Conservation (phyloP, 2,329 filamentous ascomycete species). For the Aspergillus viridinutans region DNA sequence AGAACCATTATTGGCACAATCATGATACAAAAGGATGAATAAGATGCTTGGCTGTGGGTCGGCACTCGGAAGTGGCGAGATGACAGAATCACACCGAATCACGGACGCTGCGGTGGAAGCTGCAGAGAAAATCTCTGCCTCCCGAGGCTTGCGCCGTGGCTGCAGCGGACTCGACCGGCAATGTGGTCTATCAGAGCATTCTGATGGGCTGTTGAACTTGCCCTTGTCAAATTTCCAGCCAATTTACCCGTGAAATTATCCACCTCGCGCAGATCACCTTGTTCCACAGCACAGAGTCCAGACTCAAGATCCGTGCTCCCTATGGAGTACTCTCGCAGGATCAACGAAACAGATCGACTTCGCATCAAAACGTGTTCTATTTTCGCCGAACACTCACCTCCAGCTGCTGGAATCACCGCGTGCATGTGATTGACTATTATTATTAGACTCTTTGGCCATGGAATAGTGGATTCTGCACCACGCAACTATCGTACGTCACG, state of each 20-base stretch:
- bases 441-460: background rate
- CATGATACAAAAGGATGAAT: background rate
- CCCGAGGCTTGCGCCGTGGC: background rate
- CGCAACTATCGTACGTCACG: background rate
- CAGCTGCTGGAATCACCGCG: too few species aligned
- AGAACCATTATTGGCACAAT: background rate
- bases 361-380: background rate
- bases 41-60: background rate
- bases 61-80: background rate
- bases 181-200: background rate
- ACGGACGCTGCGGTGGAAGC: background rate
- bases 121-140: background rate
- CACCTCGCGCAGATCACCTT: too few species aligned
- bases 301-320: background rate
- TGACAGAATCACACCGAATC: background rate
- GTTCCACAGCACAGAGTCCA: background rate
- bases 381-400: background rate
- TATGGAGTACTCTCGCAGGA: too few species aligned
- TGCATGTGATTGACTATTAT: background rate
- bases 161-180: background rate
- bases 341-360: background rate
- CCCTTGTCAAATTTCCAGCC: too few species aligned
- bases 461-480: background rate
- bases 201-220: background rate
- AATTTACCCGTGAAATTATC: background rate